phyloP scores from a whole-genome alignment of 2,329 filamentous ascomycete genomes.

The Coleophoma eucalyptorum region DNA sequence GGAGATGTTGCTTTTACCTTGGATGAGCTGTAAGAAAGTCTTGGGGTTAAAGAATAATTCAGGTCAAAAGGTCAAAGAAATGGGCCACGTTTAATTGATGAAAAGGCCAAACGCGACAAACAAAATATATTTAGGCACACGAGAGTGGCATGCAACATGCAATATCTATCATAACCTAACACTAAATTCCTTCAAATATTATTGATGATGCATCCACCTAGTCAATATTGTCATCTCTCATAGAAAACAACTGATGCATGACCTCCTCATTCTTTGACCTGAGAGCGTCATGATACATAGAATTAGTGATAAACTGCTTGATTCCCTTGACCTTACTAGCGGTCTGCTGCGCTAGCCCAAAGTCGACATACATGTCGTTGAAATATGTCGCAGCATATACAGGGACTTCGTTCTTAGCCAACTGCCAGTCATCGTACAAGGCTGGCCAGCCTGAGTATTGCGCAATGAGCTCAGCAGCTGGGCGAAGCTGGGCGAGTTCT shows the following conservation, averaged over 20 bases:
- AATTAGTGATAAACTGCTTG: constrained; percentile 82
- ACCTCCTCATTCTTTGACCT: constrained; percentile 72
- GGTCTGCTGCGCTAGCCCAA: constrained; percentile 67
- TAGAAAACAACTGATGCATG: constrained; percentile 67
- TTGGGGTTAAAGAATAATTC: neutral
- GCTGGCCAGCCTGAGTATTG: constrained; percentile 64
- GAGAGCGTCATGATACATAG: constrained; percentile 82
- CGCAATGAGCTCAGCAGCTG: constrained; percentile 70
- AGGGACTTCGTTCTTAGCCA: constrained; percentile 75
- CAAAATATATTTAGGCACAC: no score
- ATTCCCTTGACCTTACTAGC: constrained; percentile 70
- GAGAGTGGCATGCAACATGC: no score
- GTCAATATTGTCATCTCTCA: constrained; percentile 67
- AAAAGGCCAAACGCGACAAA: no score
- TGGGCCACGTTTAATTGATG: no score
- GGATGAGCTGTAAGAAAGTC: constrained; percentile 2
- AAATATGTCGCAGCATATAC: constrained; percentile 81
- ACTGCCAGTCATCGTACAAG: constrained; percentile 71
- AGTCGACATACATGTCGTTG: constrained; percentile 93
- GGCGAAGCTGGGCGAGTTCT: constrained; percentile 66
- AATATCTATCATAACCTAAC: no score
- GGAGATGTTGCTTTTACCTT: constrained; percentile 18
- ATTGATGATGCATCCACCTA: constrained; percentile 22
- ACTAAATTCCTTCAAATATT: no score
- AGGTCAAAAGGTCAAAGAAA: neutral